Evolutionary conservation across 2,329 filamentous ascomycete species (phyloP), one percentile per base, ranked within the genome.

Genomic region (Fulvia fulva): DNA sequence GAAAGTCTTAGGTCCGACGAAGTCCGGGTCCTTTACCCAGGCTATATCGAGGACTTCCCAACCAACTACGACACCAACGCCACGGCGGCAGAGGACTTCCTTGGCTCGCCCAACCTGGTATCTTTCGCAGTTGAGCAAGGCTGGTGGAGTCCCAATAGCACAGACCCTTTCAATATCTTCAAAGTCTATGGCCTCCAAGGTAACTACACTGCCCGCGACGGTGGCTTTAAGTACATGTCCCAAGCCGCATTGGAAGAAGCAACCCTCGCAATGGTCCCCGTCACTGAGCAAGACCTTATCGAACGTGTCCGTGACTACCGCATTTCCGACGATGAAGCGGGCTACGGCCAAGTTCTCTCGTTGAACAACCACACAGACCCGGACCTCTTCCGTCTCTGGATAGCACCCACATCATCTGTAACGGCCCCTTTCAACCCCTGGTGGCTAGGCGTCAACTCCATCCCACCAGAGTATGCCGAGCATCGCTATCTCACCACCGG

Each of bases 221-320:
- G 72, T 14, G 71, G 72, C 3, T 72, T 69, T 63, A 74, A 73
- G 53, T 73, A 73, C 60, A 73, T 74, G 70, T 73, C 70, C 1
- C 72, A 72, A 60, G 71, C 68, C 8, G 69, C 70, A 0, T 67
- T 73, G 1, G 72, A 73, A 51, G 64, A 72, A n/a, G 71, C 71
- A 0, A 73, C 71, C 0, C 65, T 66, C 0, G 70, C 75, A 16
- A 80, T 78, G 68, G 74, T 72, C 1, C 79, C 81, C 0, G 67
- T 82, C n/a, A 79, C 78, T 0, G 80, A 83, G 58, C 68, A 70
- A 19, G 78, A 81, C 58, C 70, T 82, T 2, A 77, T 78, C 63
- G 73, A 74, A 23, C 68, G 71, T 7, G 71, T 73, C 6, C 71
- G 72, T 23, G 72, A 74, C 54, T 70, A 66, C 37, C 65, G 71